Base-by-base conservation (phyloP, 2,329 filamentous ascomycete genomes). In the Berkeleyomyces rouxiae region DNA sequence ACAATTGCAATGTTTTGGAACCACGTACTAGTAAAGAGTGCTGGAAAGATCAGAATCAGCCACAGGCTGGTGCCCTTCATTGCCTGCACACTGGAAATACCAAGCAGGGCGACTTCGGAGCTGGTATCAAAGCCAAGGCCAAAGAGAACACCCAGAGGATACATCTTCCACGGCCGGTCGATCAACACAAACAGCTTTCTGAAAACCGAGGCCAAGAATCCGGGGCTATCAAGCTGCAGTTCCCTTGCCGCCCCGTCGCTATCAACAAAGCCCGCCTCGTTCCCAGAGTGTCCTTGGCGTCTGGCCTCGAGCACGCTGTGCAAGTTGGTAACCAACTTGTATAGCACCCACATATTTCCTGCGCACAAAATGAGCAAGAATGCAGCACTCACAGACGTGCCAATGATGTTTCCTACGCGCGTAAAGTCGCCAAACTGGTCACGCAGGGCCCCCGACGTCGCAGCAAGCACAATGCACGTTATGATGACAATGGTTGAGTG, bases 71-170 rank as follows among this genome's bases (percentile, higher is more conserved):
- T 96, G 1, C 92, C 92, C 65, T 87, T 80, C 0, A 90, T 84
- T 0, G 87, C 91, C 69, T 96, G 87, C 1, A 99, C 84, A 39
- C 87, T 90, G 0, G 89, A 87, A 66, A 97, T 95, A 0, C 92
- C 93, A 0, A 99, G 74, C 6, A 99, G 79, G 0, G 93, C 92
- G 69, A 97, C 88, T 72, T 99, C 92, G 6, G 89, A 95, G 47
- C 88, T 95, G 0, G 93, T 97, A 71, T 97, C 93, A 71, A 99
- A 97, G 0, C 92, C 93, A 0, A 97, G 78, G 0, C 92, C 93
- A 69, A 92, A 97, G 3, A 97, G 76, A 0, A 97, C 79, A 0
- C 92, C 92, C 0, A 96, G 76, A 0, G 90, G 90, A 67, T 95
- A 93, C 90, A 96, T 96, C 73, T 97, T 97, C 92, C 92, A 97